Evolutionary conservation across 225 moss, liverwort and hornwort species (phyloP).

Genomic region (Physcomitrellopsis africana): DNA sequence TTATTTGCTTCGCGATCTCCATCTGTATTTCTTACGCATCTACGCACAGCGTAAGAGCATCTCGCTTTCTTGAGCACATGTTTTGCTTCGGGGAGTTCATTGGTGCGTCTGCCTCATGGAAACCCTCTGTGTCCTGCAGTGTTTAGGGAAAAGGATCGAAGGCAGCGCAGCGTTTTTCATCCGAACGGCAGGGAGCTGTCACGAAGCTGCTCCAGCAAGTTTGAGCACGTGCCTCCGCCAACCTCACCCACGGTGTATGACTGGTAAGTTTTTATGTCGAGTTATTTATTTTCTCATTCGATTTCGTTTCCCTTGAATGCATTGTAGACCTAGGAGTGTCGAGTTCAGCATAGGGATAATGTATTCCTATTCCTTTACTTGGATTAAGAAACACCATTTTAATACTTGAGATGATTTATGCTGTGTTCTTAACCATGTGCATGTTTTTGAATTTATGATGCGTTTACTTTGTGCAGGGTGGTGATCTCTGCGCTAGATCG

Average conservation of each 20-base stretch:
- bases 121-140: conserved; percentile 21
- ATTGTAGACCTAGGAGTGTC: neutral
- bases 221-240: conserved; percentile 45
- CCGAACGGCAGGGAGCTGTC: conserved; percentile 58
- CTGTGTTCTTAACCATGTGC: neutral
- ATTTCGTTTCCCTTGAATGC: neutral
- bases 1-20: neutral
- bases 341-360: neutral
- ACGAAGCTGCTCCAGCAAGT: conserved; percentile 47
- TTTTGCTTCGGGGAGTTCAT: neutral
- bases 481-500: conserved; percentile 69
- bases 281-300: too few relatives aligned
- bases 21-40: neutral
- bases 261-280: conserved; percentile 40
- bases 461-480: conserved; percentile 45
- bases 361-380: too few relatives aligned
- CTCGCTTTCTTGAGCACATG: neutral
- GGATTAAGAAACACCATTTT: too few relatives aligned
- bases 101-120: neutral
- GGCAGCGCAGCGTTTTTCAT: conserved; percentile 66
- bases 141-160: conserved; percentile 52
- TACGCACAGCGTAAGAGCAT: neutral
- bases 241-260: conserved; percentile 67
- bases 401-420: neutral
- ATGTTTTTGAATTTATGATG: conserved; percentile 18